A percentile compares a stretch with the other conserved stretches of the same genome.
Conservation (phyloP, 495 filamentous ascomycete species). For the Viridothelium virens region DNA sequence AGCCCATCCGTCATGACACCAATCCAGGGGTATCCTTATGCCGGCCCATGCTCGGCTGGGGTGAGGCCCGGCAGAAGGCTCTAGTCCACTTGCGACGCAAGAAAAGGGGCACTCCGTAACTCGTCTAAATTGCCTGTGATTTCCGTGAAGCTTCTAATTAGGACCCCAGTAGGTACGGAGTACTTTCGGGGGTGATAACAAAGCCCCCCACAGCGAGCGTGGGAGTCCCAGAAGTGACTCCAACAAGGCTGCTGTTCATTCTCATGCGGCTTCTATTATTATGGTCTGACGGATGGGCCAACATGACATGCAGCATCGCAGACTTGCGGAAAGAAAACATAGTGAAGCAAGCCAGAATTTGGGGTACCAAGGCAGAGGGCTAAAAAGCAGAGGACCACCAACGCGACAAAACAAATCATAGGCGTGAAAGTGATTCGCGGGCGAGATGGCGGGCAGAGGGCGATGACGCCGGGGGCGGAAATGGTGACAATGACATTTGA, state of each 20-base stretch:
- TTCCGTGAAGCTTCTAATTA: not conserved
- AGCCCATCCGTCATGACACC: not conserved
- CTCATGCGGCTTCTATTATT: not conserved
- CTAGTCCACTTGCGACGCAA: not conserved
- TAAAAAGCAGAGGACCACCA: not conserved
- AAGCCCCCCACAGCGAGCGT: not conserved
- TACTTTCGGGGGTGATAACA: not conserved
- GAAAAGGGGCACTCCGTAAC: not conserved
- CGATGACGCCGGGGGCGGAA: not conserved
- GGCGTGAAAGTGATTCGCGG: slow-evolving; percentile 9
- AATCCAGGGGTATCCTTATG: not conserved
- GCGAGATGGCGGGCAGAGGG: not conserved
- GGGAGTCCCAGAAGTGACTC: not conserved
- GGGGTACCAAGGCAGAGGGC: not conserved
- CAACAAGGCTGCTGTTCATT: no score
- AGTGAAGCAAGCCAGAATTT: not conserved
- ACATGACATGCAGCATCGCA: slow-evolving; percentile 5
- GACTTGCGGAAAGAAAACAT: not conserved
- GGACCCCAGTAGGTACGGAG: not conserved
- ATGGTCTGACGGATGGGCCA: slow-evolving; percentile 1
- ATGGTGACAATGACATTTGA: not conserved
- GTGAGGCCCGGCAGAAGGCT: not conserved
- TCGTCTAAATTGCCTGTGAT: not conserved
- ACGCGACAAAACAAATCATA: slow-evolving; percentile 7
- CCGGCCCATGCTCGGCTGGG: not conserved